Conservation (phyloP, 2,329 filamentous ascomycete species). For the Fusarium lyarnte region DNA sequence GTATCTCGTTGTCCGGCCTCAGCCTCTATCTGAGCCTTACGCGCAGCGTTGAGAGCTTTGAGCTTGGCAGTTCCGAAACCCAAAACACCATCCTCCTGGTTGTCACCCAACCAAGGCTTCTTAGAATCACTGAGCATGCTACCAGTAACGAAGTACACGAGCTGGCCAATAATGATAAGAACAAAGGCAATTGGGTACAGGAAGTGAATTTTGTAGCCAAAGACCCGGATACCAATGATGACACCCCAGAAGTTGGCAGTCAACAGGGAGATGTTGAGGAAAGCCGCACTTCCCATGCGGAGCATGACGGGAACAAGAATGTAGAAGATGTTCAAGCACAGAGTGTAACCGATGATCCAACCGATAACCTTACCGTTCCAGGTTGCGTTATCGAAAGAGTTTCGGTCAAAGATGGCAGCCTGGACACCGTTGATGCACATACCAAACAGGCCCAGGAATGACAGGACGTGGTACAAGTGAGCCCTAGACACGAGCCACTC, state of each 20-base stretch:
- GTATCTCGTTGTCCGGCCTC: conserved; percentile 34
- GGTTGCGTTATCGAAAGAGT: conserved; percentile 70
- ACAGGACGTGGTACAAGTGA: conserved; percentile 92
- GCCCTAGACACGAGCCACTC: conserved; percentile 91
- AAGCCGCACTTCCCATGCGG: conserved; percentile 88
- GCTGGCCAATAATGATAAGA: conserved; percentile 84
- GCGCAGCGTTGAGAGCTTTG: conserved; percentile 70
- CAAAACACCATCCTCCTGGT: conserved; percentile 82
- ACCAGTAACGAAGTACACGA: conserved; percentile 88
- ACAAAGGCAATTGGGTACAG: conserved; percentile 97
- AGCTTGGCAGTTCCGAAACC: conserved; percentile 88
- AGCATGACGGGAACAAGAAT: conserved; percentile 86
- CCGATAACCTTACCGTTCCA: conserved; percentile 77
- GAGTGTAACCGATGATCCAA: conserved; percentile 89
- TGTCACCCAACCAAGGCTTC: conserved; percentile 93
- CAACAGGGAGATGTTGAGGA: conserved; percentile 94
- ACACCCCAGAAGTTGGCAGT: conserved; percentile 98
- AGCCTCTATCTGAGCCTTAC: conserved; percentile 50
- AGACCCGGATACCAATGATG: conserved; percentile 88
- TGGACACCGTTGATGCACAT: conserved; percentile 92
- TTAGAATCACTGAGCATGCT: conserved; percentile 84
- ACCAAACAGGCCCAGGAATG: conserved; percentile 88
- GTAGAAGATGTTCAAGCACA: conserved; percentile 87
- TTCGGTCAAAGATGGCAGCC: conserved; percentile 89
- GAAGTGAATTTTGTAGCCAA: conserved; percentile 82